A percentile compares a stretch with the other conserved stretches of the same genome.
These are phyloP conservation scores for Lepraria neglecta DNA, from an alignment of 495 filamentous ascomycete genomes.

Conservation along the genomic window DNA sequence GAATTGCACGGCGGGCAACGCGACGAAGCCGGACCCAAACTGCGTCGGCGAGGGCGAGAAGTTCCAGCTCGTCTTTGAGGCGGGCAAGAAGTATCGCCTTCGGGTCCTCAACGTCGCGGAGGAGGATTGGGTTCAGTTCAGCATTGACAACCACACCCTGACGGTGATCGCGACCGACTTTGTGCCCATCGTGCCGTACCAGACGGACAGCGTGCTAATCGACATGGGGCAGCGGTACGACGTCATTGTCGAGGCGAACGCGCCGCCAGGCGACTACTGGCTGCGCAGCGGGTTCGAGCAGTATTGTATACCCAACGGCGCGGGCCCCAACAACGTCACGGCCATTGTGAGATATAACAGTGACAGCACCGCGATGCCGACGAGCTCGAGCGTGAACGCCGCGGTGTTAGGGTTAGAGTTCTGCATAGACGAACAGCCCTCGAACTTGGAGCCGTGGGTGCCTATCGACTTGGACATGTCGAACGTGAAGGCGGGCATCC, in stretches of 20 bases:
- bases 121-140: slow-evolving; percentile 39
- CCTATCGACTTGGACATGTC: slow-evolving; percentile 3
- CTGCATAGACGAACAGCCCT: neutral
- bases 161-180: slow-evolving; percentile 40
- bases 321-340: slow-evolving; percentile 12
- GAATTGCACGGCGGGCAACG: neutral
- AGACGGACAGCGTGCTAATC: slow-evolving; percentile 11
- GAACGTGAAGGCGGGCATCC: neutral
- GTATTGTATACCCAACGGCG: slow-evolving; percentile 18
- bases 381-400: neutral
- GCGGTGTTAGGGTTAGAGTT: neutral
- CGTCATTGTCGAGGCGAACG: slow-evolving; percentile 33
- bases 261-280: slow-evolving; percentile 31
- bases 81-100: slow-evolving; percentile 45
- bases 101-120: slow-evolving; percentile 50
- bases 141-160: slow-evolving; percentile 37
- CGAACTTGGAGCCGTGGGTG: slow-evolving; percentile 5
- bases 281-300: slow-evolving; percentile 26
- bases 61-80: neutral
- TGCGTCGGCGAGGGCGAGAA: neutral
- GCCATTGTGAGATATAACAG: neutral
- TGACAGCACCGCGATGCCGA: neutral
- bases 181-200: slow-evolving; percentile 37
- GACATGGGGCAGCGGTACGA: slow-evolving; percentile 34
- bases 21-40: neutral